phyloP scores from a whole-genome alignment of 2,329 filamentous ascomycete genomes.

The Aspergillus sp. region DNA sequence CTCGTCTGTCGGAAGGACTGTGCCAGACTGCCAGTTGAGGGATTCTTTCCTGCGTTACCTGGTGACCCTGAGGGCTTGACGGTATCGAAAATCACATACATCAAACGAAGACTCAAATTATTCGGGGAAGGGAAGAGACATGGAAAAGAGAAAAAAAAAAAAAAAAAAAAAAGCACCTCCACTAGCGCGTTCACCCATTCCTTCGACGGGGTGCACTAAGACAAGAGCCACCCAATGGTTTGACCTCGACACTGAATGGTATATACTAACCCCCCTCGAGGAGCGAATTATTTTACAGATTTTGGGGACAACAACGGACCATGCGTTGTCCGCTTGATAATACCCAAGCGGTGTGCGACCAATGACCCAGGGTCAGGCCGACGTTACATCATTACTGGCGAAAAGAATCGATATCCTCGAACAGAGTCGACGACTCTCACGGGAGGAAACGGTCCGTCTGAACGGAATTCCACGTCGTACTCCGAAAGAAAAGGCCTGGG shows the following conservation, averaged over 20 bases:
- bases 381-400: neutral
- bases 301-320: neutral
- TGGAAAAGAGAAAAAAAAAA: neutral
- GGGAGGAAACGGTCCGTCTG: neutral
- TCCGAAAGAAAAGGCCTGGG: conserved; percentile 5
- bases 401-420: neutral
- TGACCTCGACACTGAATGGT: neutral
- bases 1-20: neutral
- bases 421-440: neutral
- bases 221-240: neutral
- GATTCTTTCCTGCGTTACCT: neutral
- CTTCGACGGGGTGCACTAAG: neutral
- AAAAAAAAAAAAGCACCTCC: neutral
- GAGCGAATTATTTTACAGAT: neutral
- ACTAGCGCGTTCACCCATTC: neutral
- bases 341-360: neutral
- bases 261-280: neutral
- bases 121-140: neutral
- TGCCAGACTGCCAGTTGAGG: neutral
- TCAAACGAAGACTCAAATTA: neutral
- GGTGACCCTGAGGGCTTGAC: neutral
- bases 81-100: neutral
- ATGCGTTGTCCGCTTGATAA: neutral
- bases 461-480: conserved; percentile 2
- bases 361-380: neutral